Evolutionary conservation across 768 basidiomycete species (phyloP).

Genomic region (Rhodotorula paludigena): DNA sequence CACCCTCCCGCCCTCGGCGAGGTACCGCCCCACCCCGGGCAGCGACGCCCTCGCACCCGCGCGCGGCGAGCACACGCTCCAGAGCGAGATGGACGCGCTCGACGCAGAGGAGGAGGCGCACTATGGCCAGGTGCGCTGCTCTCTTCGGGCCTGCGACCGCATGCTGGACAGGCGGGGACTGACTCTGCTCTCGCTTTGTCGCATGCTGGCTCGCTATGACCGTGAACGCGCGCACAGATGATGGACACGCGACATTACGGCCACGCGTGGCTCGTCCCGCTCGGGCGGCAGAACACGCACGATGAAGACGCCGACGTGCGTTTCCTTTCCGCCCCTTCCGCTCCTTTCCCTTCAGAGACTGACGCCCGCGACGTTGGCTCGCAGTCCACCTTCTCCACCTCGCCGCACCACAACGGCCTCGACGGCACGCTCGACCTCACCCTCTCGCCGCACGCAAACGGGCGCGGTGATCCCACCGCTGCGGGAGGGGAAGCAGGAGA

Average conservation of each 20-base stretch:
- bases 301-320: slow-evolving; percentile 29
- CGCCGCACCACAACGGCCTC: background rate
- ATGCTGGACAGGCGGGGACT: no score
- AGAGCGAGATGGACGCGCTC: slow-evolving; percentile 31
- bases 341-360: no score
- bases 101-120: slow-evolving; percentile 21
- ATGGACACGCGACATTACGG: slow-evolving; percentile 26
- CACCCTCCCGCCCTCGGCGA: slow-evolving; percentile 2
- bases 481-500: background rate
- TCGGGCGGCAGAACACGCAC: slow-evolving; percentile 31
- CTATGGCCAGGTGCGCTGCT: background rate
- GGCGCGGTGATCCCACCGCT: background rate
- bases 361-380: background rate
- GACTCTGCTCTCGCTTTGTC: no score
- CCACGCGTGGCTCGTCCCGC: slow-evolving; percentile 28
- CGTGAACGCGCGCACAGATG: background rate
- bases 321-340: background rate
- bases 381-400: slow-evolving; percentile 17
- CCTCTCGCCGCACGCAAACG: background rate
- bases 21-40: background rate
- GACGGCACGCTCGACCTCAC: background rate
- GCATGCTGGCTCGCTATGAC: no score
- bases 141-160: no score
- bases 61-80: slow-evolving; percentile 17
- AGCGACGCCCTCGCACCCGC: background rate